Evolutionary conservation across 2,329 filamentous ascomycete genomes (phyloP), one percentile per base, ranked within the genome.

Genomic region (Aspergillus sp.): DNA sequence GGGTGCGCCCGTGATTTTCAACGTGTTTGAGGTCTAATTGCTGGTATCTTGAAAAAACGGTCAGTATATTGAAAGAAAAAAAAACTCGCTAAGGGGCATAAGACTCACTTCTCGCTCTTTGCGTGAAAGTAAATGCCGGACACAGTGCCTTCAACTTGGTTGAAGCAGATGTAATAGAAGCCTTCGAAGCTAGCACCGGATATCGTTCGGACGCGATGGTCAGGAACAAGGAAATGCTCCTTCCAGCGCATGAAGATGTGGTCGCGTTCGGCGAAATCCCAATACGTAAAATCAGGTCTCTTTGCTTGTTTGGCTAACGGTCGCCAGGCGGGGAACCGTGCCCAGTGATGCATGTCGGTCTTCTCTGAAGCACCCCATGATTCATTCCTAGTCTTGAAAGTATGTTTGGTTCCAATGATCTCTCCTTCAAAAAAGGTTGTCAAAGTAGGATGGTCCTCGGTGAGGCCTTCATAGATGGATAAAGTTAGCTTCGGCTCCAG

Each of bases 221-320:
- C 93, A 1, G 95, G 95, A 0, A 99, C 95, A 0, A 99, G 80
- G 69, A 99, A 99, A 68, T 96, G 92, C 71, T 99, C 95, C 76
- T 99, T 99, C 95, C 95, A 99, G 60, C 95, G 87, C 95, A 99
- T 99, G 70, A 97, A 99, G 33, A 99, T 88, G 72, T 96, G 88
- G 66, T 97, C 93, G 62, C 87, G 83, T 70, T 96, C 89, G 48
- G 86, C 84, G 65, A 89, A 85, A 66, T 96, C 89, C 64, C 79
- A 87, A 79, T 79, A 83, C 61, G 80, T 84, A 66, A 83, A 85
- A 64, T 83, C 83, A 24, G 82, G 75, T 51, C 79, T 78, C 66
- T 83, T 85, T 6, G 83, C 83, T 56, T 83, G 86, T 80, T 79
- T 86, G 50, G 80, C 85, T 58, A 93, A 86, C 2, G 90, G 91